phyloP scores from a whole-genome alignment of 192 early-diverging fungal genomes.

The Linnemannia exigua region DNA sequence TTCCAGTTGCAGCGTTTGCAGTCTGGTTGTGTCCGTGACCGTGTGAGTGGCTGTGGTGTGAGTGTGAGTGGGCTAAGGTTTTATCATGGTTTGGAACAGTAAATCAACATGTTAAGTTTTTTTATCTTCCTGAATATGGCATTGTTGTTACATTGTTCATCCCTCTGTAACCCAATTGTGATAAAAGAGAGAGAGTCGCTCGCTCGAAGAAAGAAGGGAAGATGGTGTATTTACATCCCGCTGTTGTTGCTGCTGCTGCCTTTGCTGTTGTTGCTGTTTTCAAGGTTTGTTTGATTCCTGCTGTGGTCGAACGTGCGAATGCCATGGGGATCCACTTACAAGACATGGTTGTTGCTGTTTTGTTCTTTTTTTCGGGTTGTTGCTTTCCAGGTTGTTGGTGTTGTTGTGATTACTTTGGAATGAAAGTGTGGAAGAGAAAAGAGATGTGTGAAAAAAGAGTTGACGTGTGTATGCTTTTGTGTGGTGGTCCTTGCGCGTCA shows the following conservation, averaged over 20 bases:
- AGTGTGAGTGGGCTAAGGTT: not conserved
- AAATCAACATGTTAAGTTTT: too few relatives aligned
- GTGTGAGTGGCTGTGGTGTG: not conserved
- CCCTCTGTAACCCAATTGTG: not conserved
- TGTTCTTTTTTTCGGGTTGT: not conserved
- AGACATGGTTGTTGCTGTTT: slow-evolving; percentile 4
- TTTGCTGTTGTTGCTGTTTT: too few relatives aligned
- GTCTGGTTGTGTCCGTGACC: not conserved
- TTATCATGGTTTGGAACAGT: not conserved
- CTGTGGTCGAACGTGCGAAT: not conserved
- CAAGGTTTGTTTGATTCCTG: not conserved
- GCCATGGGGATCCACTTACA: slow-evolving; percentile 28
- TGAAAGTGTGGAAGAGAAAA: not conserved
- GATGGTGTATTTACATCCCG: not conserved
- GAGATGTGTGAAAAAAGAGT: not conserved
- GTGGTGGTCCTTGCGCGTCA: slow-evolving; percentile 2
- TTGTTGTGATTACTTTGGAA: not conserved
- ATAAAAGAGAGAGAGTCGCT: too few relatives aligned
- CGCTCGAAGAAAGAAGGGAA: not conserved
- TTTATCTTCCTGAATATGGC: too few relatives aligned
- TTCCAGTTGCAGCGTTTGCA: not conserved
- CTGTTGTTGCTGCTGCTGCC: not conserved
- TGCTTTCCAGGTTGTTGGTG: too few relatives aligned
- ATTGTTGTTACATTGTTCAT: too few relatives aligned
- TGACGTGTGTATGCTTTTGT: too few relatives aligned